Evolutionary conservation across 768 basidiomycete species (phyloP), one percentile per base, ranked within the genome.

Genomic region (Lyophyllum shimeji): DNA sequence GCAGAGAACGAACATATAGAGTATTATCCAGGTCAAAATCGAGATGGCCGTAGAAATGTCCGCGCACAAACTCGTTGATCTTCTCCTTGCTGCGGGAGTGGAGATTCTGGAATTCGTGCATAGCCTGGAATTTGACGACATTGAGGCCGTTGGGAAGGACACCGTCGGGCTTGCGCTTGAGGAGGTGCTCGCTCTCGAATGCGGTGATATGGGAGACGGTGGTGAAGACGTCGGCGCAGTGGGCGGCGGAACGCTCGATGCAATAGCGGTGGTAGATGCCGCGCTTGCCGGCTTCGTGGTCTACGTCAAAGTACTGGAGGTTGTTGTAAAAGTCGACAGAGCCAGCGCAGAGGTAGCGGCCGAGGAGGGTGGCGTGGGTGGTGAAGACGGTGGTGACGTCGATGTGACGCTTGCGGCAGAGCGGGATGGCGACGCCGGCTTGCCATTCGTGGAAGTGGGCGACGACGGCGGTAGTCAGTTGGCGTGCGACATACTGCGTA

Each of bases 391-490:
- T 98, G 43, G 96, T 98, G 61, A 99, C 89, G 74, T 99, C 97
- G 68, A 99, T 89, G 69, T 97, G 95, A 50, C 97, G 83, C 74
- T 97, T 98, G 61, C 97, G 82, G 73, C 93, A 96, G 13, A 98
- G 82, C 7, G 93, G 89, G 53, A 98, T 97, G 23, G 95, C 93
- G 45, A 97, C 85, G 44, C 96, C 95, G 8, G 95, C 96, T 70
- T 98, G 97, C 97, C 97, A 99, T 73, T 99, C 97, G 71, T 99
- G 97, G 78, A 99, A 97, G 73, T 99, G 97, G 61, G 95, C 95
- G 55, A 98, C 82, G 64, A 98, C 92, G 17, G 95, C 94, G 5
- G 86, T 91, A 51, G 81, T 77, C 29, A 89, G 81, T 69, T 97
- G 92, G 42, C 85, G 85, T 24, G 89, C 67, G 39, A 92, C 86